Evolutionary conservation across 352 stramenopile species (phyloP), one percentile per base, ranked within the genome.

Genomic region (Phytophthora capsici): DNA sequence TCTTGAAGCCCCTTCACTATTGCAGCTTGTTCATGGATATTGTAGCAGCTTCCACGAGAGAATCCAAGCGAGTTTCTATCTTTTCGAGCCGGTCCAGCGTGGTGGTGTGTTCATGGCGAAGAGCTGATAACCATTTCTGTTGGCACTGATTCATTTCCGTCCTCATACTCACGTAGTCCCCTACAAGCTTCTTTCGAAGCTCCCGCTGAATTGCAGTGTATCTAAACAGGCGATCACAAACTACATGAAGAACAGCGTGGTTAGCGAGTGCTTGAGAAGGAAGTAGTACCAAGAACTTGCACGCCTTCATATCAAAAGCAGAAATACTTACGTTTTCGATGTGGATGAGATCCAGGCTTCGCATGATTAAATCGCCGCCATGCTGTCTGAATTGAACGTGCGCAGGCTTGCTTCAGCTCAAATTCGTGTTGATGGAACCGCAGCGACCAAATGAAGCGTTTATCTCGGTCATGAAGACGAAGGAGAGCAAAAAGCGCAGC

Each of bases 401-500:
- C 78, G 19, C 82, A 88, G 1, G 82, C 64, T 32, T 77, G 50
- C 26, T 82, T 77, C 3, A 91, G 66, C 7, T 57, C 44, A 9
- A 63, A 63, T 0, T 78, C 63, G 40, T 90, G 69, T 38, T 84
- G 50, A 32, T 91, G 80, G 2, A 71, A 65, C 0, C 55, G 65
- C 2, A 94, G 51, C 0, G 87, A 64, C 20, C 83, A 65, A 9
- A 92, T 74, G 8, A 94, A 88, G 10, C 79, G 78, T 12, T 74
- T 75, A 45, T 94, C 83, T 6, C 76, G 66, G 17, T 91, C 85
- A 20, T 75, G 66, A 5, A 91, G 72, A 19, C 62, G 66, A 19
- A 92, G 67, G 14, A 89, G 73, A 7, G 72, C 70, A 38, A 91
- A 92, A 36, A 94, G 68, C 1, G 80, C 82, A 13, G 85, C 85